These are phyloP conservation scores for Stereum hirsutum DNA, from an alignment of 1,284 basidiomycete species.

Conservation along the genomic window DNA sequence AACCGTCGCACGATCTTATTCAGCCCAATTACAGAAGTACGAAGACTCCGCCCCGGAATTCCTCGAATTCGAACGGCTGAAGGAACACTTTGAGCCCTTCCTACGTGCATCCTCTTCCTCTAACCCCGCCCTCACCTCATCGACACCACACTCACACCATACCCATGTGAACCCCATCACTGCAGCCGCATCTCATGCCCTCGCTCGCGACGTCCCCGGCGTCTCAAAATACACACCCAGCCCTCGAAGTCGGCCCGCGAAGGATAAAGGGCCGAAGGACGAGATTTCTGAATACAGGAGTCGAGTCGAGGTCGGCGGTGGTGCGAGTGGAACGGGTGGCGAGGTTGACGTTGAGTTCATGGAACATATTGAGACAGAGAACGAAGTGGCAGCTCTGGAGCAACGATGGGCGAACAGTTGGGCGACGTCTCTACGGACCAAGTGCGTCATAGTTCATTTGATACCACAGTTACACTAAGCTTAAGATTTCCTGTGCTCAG, in stretches of 20 bases:
- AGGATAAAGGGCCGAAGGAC: slow-evolving; percentile 55
- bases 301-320: slow-evolving; percentile 54
- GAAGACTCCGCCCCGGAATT: slow-evolving; percentile 81
- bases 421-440: slow-evolving; percentile 54
- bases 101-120: slow-evolving; percentile 71
- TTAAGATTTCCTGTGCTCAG: slow-evolving; percentile 28
- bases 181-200: slow-evolving; percentile 77
- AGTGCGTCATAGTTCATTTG: slow-evolving; percentile 36
- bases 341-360: slow-evolving; percentile 66
- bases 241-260: slow-evolving; percentile 37
- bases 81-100: slow-evolving; percentile 92
- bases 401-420: slow-evolving; percentile 81
- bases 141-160: slow-evolving; percentile 53
- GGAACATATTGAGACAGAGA: slow-evolving; percentile 47
- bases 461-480: neutral
- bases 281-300: slow-evolving; percentile 69
- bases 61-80: slow-evolving; percentile 84
- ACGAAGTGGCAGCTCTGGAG: slow-evolving; percentile 64
- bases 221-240: slow-evolving; percentile 65
- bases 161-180: slow-evolving; percentile 71
- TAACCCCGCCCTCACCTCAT: slow-evolving; percentile 27
- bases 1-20: slow-evolving; percentile 2
- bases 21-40: slow-evolving; percentile 82
- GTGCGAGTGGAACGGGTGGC: slow-evolving; percentile 51
- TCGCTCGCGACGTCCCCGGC: slow-evolving; percentile 73